Evolutionary conservation across 352 stramenopile species (phyloP), one percentile per base, ranked within the genome.

Genomic region (Phytophthora vignae): DNA sequence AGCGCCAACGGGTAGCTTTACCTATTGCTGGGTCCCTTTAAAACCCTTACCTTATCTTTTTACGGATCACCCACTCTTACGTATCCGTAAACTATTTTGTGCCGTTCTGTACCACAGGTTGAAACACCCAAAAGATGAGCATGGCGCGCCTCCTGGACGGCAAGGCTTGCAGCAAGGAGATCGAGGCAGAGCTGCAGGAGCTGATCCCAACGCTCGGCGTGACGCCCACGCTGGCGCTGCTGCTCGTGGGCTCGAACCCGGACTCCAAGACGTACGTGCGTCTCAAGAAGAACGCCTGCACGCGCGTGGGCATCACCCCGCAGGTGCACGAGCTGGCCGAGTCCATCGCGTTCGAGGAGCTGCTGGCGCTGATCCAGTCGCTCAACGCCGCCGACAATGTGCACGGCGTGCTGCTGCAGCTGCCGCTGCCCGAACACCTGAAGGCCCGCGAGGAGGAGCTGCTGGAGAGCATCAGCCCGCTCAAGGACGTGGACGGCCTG

Each of bases 401-500:
- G 3, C 95, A 99, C 80, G 97, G 97, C 22, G 97, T 99, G 63
- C 77, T 99, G 36, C 86, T 99, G 15, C 98, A 99, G 81, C 61
- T 96, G 64, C 87, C 87, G 25, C 70, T 96, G 40, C 85, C 88
- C 17, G 69, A 63, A 49, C 83, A 90, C 38, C 66, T 93, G 55
- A 75, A 84, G 59, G 9, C 64, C 4, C 57, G 98, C 75, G 96
- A 99, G 76, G 78, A 96, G 62, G 73, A 55, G 22, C 88, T 99
- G 40, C 88, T 99, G 42, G 83, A 98, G 59, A 74, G 85, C 3
- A 98, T 99, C 60, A 75, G 64, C 48, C 82, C 91, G 3, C 70
- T 81, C 10, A 99, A 99, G 72, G 98, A 99, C 83, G 98, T 99
- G 14, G 98, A 99, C 76, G 98, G 98, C n/a, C 91, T 99, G 48